These are phyloP conservation scores for Smittium culicis DNA, from an alignment of 371 early-diverging fungal genomes.

Conservation along the genomic window DNA sequence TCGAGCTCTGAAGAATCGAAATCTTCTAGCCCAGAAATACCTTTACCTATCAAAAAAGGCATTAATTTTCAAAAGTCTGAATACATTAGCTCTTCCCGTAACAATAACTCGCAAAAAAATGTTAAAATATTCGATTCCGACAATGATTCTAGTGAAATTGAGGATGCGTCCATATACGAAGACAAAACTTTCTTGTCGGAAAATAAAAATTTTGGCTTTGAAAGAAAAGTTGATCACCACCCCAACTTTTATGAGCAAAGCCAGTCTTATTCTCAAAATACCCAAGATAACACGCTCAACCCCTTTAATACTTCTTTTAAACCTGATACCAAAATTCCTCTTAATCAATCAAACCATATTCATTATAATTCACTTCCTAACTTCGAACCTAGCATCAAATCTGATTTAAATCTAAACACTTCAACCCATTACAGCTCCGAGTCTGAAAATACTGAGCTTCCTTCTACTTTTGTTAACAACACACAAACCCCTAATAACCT, in stretches of 20 bases:
- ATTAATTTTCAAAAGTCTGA: background rate
- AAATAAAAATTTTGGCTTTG: background rate
- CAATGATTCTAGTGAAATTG: background rate
- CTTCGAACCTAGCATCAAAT: background rate
- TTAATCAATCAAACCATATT: background rate
- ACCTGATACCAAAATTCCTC: background rate
- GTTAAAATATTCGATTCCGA: background rate
- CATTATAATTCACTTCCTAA: background rate
- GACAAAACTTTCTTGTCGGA: background rate
- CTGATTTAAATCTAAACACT: background rate
- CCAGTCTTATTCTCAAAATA: background rate
- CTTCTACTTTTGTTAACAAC: background rate
- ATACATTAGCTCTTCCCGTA: background rate
- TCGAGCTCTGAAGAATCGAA: background rate
- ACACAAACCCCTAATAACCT: background rate
- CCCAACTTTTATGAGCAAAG: no score
- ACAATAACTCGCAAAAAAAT: background rate
- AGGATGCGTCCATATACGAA: background rate
- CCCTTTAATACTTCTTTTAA: background rate
- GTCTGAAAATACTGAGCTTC: background rate
- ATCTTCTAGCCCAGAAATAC: background rate
- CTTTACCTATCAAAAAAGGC: background rate
- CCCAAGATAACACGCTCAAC: background rate
- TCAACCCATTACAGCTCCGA: background rate
- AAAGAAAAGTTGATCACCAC: background rate